Evolutionary conservation across 495 filamentous ascomycete species (phyloP), one percentile per base, ranked within the genome.

Genomic region (Xylaria intraflava): DNA sequence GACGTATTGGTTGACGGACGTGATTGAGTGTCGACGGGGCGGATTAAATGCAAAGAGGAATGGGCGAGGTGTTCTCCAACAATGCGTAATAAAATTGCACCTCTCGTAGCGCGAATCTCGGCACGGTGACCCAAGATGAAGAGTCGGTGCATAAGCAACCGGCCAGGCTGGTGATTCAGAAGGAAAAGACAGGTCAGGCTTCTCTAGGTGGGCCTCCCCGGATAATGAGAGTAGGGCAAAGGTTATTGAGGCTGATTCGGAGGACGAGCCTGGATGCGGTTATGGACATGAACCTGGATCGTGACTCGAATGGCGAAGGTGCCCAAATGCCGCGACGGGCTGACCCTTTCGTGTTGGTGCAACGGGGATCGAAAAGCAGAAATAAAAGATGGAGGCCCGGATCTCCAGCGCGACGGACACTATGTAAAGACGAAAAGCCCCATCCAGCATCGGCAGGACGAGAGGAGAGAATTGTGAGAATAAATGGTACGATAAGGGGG

Each of bases 391-490:
- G 64, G 64, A 66, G 64, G 64, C 64, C 64, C 64, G 64, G 62
- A 66, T 66, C 64, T 66, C 64, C 64, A 66, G 61, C 64, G 59
- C 64, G 55, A 48, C 64, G 64, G 64, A 66, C 61, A 62, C 64
- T 66, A 66, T 60, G 46, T 9, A 16, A 52, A 57, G 46, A 60
- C 51, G 54, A 56, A 51, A 47, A 60, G 52, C 61, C 53, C 64
- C 64, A 66, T 66, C 64, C 64, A 66, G 64, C 42, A 56, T 49
- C 57, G 52, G 49, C 53, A 60, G 59, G 54, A 51, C 62, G 56
- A 55, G 54, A 44, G 40, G 46, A 50, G 40, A 38, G 24, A 33
- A 46, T 35, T 43, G n/a, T 29, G 38, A 41, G 42, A 35, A 43
- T 44, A 47, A 26, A 27, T 55, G 44, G 45, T 49, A 49, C 31